Evolutionary conservation across 78 protist genomes (phyloP).

Genomic region (Dictyostelium citrinum): DNA sequence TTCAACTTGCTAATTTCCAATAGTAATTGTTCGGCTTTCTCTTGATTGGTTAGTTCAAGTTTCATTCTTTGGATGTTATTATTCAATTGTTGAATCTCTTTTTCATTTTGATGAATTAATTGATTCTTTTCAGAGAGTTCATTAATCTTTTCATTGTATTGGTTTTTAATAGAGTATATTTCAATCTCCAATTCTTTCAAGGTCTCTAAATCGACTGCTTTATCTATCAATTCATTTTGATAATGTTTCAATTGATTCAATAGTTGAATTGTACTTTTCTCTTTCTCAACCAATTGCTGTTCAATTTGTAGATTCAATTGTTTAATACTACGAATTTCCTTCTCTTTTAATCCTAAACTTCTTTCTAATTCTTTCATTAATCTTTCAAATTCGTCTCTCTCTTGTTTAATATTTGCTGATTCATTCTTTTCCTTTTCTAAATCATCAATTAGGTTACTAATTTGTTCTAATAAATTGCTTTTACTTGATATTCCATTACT

Average conservation of each 20-base stretch:
- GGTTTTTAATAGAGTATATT: background rate
- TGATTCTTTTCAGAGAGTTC: background rate
- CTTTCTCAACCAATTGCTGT: background rate
- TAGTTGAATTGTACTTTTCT: background rate
- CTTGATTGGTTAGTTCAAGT: slow-evolving; percentile 16
- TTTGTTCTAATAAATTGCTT: background rate
- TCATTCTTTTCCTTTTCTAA: slow-evolving; percentile 6
- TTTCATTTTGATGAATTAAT: background rate
- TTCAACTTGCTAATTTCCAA: background rate
- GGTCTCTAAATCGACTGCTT: background rate
- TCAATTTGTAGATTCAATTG: background rate
- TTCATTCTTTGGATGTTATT: background rate
- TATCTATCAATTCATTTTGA: background rate
- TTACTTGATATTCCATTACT: background rate
- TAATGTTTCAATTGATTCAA: background rate
- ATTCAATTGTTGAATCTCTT: background rate
- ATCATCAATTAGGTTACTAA: background rate
- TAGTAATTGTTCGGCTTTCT: slow-evolving; percentile 6
- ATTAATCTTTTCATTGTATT: background rate
- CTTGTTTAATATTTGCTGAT: background rate
- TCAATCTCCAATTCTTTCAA: background rate
- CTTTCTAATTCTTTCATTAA: background rate
- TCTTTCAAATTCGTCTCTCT: background rate
- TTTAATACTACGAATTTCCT: background rate
- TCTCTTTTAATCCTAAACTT: background rate